Base-by-base conservation (phyloP, 768 basidiomycete species). In the Mycena leptocephala region DNA sequence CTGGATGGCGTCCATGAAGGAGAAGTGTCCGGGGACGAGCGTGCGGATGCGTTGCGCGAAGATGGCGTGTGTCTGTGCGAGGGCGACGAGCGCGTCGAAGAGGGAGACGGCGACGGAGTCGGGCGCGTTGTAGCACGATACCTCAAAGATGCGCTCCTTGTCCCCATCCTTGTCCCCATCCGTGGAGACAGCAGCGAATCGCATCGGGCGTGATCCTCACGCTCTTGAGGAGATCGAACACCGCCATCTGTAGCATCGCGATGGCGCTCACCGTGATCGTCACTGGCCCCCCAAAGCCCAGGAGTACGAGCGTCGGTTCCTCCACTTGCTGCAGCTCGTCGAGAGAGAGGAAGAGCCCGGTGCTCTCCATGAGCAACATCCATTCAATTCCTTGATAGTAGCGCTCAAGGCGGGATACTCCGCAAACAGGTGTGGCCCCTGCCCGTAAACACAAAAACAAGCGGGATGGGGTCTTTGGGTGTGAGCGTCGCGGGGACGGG, bases 401-500 rank as follows among this genome's bases (percentile, higher is more conserved):
- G 76, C 68, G 18, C 83, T 78, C 80, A 86, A 86, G 2, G 79
- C 79, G 1, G 79, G 62, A 62, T 77, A 82, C 10, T 66, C 75
- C 20, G 75, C 46, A 69, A 82, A 84, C 6, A 85, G 76, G 28
- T 83, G 85, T 2, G 84, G 81, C 3, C 85, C 85, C 59, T 86
- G 85, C 9, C 85, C 85, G 22, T 80, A 74, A 86, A 84, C 14
- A 84, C 81, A 51, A 82, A 86, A 5, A 82, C 83, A 28, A 86
- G 37, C 0, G 83, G 80, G 16, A 76, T 67, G 2, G 71, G 24
- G 0, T 48, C 62, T 13, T 64, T 63, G 1, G 80, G 77, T 5
- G 76, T 71, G 30, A 83, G 74, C 3, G 51, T 65, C 0, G 83
- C 78, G 3, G 75, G 70, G 11, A 32, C 16, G 14, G 61, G 46